These are phyloP conservation scores for Globisporangium carolinianum DNA, from an alignment of 352 stramenopile genomes.

Conservation along the genomic window DNA sequence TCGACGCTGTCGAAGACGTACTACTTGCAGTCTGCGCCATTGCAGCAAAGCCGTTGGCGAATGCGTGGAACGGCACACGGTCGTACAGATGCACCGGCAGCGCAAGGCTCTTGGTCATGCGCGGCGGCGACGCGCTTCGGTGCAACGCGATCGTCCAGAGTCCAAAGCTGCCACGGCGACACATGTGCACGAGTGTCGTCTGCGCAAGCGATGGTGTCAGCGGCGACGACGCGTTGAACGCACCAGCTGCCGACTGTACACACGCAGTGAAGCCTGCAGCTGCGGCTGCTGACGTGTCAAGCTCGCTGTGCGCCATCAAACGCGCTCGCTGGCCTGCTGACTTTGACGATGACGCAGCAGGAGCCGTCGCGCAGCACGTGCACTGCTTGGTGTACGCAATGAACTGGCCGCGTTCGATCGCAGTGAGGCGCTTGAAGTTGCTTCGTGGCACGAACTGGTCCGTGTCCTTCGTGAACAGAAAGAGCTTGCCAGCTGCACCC, in stretches of 20 bases:
- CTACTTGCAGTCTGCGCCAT: neutral
- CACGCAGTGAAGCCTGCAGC: conserved; percentile 43
- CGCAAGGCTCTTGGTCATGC: conserved; percentile 11
- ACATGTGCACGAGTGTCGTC: conserved; percentile 46
- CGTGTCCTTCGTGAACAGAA: conserved; percentile 80
- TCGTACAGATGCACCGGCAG: conserved; percentile 17
- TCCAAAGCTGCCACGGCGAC: conserved; percentile 38
- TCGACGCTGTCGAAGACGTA: neutral
- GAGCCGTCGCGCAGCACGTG: conserved; percentile 25
- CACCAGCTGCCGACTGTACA: conserved; percentile 18
- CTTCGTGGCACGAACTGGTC: conserved; percentile 77
- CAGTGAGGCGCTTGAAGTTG: conserved; percentile 47
- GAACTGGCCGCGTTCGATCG: conserved; percentile 46
- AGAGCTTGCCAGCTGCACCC: conserved; percentile 42
- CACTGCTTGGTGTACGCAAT: conserved; percentile 52
- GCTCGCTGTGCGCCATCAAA: neutral
- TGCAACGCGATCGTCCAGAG: conserved; percentile 39
- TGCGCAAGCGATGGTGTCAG: conserved; percentile 6
- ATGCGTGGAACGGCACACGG: conserved; percentile 19
- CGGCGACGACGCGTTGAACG: conserved; percentile 12
- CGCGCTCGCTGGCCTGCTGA: too few species aligned
- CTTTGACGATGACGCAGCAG: too few species aligned
- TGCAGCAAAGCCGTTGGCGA: conserved; percentile 21
- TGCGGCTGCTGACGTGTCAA: conserved; percentile 1
- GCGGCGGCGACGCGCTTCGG: conserved; percentile 16